Evolutionary conservation across 768 basidiomycete species (phyloP), one percentile per base, ranked within the genome.

Genomic region (Cantharellus cinnabarinus): DNA sequence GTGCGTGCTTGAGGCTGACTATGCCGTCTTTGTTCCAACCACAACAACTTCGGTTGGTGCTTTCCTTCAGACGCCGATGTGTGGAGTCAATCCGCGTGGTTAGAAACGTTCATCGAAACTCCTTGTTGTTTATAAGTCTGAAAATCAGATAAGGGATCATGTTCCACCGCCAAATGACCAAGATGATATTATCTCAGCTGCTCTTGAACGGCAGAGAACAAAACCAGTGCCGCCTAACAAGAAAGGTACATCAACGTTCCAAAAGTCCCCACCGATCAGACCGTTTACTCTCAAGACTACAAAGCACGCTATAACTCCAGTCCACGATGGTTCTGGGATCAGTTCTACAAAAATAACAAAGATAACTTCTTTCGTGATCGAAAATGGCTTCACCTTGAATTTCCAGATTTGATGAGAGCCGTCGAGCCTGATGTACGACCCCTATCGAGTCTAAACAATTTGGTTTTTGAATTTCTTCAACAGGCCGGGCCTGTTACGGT

Each of bases 321-420:
- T 52, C 67, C 70, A 4, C 65, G 66, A 3, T 60, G 62, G 3
- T 70, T 63, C 65, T 95, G 93, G 93, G 87, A 98, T 67, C 81
- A 81, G 59, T 97, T 98, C 66, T 98, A 99, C 75, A 83, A 84
- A 65, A 76, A 75, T 58, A 91, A 94, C 62, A 74, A 79, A 29
- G 77, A 72, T 66, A 91, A 93, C 64, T 98, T 99, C 71, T 99
- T 98, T 74, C 83, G 87, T 44, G 82, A 98, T 70, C 76, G 95
- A 60, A 87, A 89, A 73, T 99, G 95, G 94, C 74, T 98, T 39
- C 79, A 86, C 64, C 80, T 88, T n/a, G 95, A 99, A 69, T 98
- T 98, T 65, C 87, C 86, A 0, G 91, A 97, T 65, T 76, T 98
- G 29, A 72, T 85, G 35, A 75, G 75, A 5, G 82, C 83, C 1